Percentiles rank a stretch among this genome's conserved stretches.
Evolutionary conservation across 768 basidiomycete genomes (phyloP).

Genomic region (Tricholoma saponaceum): DNA sequence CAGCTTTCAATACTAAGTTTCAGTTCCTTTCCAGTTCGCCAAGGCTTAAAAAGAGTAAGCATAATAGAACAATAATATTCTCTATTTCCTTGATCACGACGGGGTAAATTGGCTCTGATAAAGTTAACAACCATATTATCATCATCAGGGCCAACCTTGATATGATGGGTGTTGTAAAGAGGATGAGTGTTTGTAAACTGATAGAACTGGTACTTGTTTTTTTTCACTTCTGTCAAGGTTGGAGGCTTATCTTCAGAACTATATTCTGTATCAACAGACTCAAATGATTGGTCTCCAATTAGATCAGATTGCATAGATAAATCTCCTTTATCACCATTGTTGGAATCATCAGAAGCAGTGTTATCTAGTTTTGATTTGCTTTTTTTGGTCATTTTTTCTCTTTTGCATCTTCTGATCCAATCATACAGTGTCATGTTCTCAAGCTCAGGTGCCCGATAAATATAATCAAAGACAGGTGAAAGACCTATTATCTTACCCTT

Average conservation of each 20-base stretch:
- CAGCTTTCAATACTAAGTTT: slow-evolving; percentile 15
- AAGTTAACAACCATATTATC: slow-evolving; percentile 22
- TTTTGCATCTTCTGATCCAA: slow-evolving; percentile 16
- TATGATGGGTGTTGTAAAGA: too few relatives aligned
- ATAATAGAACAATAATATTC: too few relatives aligned
- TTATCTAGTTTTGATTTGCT: not conserved
- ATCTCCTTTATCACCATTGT: not conserved
- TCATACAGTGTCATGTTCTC: slow-evolving; percentile 20
- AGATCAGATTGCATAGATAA: too few relatives aligned
- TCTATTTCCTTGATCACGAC: slow-evolving; percentile 22
- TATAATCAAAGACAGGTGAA: slow-evolving; percentile 31
- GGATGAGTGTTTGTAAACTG: too few relatives aligned
- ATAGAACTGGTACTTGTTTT: too few relatives aligned
- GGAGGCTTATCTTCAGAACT: too few relatives aligned
- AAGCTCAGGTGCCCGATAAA: slow-evolving; percentile 17
- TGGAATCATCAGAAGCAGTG: too few relatives aligned
- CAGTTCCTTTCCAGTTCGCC: too few relatives aligned
- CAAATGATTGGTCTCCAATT: too few relatives aligned
- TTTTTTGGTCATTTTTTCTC: slow-evolving; percentile 5
- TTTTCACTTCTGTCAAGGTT: too few relatives aligned
- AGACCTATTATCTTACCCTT: slow-evolving; percentile 17
- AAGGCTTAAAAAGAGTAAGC: too few relatives aligned
- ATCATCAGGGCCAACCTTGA: not conserved
- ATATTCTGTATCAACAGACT: too few relatives aligned
- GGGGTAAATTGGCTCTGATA: slow-evolving; percentile 20